Evolutionary conservation across 208 protist species (phyloP).

Genomic region (Naegleria gruberi): DNA sequence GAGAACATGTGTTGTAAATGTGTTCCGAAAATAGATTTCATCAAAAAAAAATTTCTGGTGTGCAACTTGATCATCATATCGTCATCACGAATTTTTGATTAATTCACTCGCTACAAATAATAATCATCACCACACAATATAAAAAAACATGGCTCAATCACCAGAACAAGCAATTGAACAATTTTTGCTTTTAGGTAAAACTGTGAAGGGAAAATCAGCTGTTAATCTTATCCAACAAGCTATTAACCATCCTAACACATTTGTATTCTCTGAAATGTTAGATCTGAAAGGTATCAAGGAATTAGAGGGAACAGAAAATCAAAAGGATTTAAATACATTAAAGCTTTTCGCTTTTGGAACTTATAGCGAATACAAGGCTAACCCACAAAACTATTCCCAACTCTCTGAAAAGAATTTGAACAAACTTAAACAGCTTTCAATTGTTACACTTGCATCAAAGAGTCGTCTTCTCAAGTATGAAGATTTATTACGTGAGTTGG

Average conservation of each 20-base stretch:
- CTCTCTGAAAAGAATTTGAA: not conserved
- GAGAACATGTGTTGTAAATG: too few species aligned
- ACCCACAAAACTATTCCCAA: not conserved
- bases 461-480: not conserved
- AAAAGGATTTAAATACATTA: not conserved
- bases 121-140: not conserved
- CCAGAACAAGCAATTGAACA: conserved; percentile 8
- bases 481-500: not conserved
- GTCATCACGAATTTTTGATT: too few species aligned
- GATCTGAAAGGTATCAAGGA: not conserved
- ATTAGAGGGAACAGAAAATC: not conserved
- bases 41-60: not conserved
- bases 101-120: not conserved
- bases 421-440: conserved; percentile 14
- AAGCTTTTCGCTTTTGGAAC: conserved; percentile 5
- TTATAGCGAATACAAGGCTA: not conserved
- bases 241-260: not conserved
- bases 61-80: not conserved
- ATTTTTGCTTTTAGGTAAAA: not conserved
- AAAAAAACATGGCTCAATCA: not conserved
- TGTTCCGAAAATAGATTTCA: too few species aligned
- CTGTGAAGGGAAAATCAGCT: not conserved
- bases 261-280: not conserved
- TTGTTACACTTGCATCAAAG: not conserved
- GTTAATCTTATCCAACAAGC: not conserved